These are phyloP conservation scores for Bidens hawaiensis DNA, from an alignment of 140 eudicot genomes.

Conservation along the genomic window DNA sequence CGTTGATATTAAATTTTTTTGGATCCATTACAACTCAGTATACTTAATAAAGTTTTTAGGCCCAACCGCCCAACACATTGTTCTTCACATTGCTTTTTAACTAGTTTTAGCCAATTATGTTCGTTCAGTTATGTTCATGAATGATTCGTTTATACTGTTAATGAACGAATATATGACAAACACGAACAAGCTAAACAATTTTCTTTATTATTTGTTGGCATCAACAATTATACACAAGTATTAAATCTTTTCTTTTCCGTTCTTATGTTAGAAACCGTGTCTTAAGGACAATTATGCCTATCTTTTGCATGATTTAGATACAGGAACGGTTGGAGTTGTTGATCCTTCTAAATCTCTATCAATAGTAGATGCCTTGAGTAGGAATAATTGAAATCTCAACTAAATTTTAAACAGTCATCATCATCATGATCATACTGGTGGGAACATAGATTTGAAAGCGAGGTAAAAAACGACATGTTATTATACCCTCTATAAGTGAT, in stretches of 20 bases:
- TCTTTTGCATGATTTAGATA: conserved; percentile 80
- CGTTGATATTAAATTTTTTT: too few species aligned
- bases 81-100: too few species aligned
- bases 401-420: conserved; percentile 88
- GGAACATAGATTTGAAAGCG: conserved; percentile 80
- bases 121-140: too few species aligned
- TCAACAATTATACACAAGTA: neutral
- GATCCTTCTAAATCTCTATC: conserved; percentile 95
- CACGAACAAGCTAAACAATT: too few species aligned
- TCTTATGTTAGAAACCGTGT: conserved; percentile 65
- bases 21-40: too few species aligned
- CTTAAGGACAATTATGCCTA: conserved; percentile 88
- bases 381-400: conserved; percentile 65
- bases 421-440: conserved; percentile 97
- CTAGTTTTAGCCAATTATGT: too few species aligned
- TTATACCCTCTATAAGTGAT: conserved; percentile 22
- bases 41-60: too few species aligned
- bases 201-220: too few species aligned
- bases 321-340: conserved; percentile 97
- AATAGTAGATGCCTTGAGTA: conserved; percentile 66
- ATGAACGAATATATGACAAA: too few species aligned
- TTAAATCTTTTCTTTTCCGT: conserved; percentile 7
- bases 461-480: conserved; percentile 95
- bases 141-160: too few species aligned
- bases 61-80: too few species aligned